A percentile compares a stretch with the other conserved stretches of the same genome.
phyloP scores from a whole-genome alignment of 306 rosid genomes.

The Prunus campanulata region DNA sequence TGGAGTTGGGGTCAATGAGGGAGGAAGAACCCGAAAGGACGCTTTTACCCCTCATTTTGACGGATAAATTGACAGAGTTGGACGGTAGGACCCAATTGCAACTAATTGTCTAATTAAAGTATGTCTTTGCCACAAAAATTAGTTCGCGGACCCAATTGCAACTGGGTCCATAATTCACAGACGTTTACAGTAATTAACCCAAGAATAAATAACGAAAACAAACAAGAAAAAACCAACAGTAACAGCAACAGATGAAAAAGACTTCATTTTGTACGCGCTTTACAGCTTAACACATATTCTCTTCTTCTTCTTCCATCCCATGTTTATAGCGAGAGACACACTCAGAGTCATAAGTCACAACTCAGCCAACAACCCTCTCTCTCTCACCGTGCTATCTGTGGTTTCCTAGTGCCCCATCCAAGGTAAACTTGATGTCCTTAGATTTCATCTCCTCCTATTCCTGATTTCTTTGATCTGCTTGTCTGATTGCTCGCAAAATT shows the following conservation, averaged over 20 bases:
- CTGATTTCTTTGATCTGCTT: background rate
- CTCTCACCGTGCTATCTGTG: background rate
- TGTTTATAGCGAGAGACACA: background rate
- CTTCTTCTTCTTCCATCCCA: background rate
- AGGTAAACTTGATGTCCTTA: constrained; percentile 4
- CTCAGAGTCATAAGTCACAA: constrained; percentile 6
- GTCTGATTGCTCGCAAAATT: background rate
- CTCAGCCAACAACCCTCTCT: background rate
- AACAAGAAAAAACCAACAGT: background rate
- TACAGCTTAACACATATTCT: constrained; percentile 14
- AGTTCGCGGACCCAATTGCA: too few relatives aligned
- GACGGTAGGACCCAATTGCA: too few relatives aligned
- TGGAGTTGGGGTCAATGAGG: too few relatives aligned
- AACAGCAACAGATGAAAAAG: background rate
- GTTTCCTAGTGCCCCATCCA: background rate
- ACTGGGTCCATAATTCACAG: too few relatives aligned
- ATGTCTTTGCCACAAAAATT: too few relatives aligned
- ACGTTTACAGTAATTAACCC: too few relatives aligned
- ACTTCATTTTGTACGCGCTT: constrained; percentile 20
- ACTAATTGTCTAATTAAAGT: too few relatives aligned
- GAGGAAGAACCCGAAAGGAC: too few relatives aligned
- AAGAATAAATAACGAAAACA: background rate
- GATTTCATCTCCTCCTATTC: background rate
- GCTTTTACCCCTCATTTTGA: too few relatives aligned
- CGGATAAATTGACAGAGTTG: too few relatives aligned